A percentile compares a stretch with the other conserved stretches of the same genome.
Evolutionary conservation across 1,139 yeast species (phyloP).

Genomic region (Kurtzmaniella quercitrusa): DNA sequence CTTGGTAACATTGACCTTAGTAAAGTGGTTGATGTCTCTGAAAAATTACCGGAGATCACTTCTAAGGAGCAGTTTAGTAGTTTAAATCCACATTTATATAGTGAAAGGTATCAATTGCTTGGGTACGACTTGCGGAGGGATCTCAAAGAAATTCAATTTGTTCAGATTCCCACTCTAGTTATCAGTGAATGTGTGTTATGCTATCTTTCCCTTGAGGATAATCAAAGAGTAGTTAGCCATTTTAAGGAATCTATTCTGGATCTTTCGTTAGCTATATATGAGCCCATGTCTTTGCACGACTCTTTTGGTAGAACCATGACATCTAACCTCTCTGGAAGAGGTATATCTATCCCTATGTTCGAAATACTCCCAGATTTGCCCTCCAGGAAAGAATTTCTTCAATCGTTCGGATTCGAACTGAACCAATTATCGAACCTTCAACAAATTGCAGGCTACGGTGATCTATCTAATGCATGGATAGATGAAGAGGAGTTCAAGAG

Average conservation of each 20-base stretch:
- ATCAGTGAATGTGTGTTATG: conserved; percentile 90
- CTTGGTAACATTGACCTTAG: conserved; percentile 21
- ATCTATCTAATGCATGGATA: conserved; percentile 37
- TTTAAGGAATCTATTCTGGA: conserved; percentile 23
- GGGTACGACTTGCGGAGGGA: conserved; percentile 51
- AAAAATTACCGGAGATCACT: conserved; percentile 11
- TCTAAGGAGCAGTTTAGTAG: conserved; percentile 21
- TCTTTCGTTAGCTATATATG: conserved; percentile 50
- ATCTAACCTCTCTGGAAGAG: conserved; percentile 63
- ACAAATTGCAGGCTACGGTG: conserved; percentile 44
- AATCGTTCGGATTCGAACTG: conserved; percentile 17
- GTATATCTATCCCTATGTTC: conserved; percentile 63
- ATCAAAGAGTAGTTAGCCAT: conserved; percentile 46
- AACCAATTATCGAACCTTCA: conserved; percentile 51
- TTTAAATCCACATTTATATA: conserved; percentile 31
- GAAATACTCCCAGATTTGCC: conserved; percentile 31
- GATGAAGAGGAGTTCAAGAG: conserved; percentile 42
- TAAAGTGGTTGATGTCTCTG: conserved; percentile 13
- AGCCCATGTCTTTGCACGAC: conserved; percentile 75
- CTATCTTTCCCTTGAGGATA: conserved; percentile 59
- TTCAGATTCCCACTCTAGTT: conserved; percentile 57
- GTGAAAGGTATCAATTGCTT: conserved; percentile 47
- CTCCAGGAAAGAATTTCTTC: conserved; percentile 40
- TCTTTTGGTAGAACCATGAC: conserved; percentile 82
- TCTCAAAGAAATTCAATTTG: conserved; percentile 3